Base-by-base conservation (phyloP, 257 asterid species). In the Leonotis leonurus region DNA sequence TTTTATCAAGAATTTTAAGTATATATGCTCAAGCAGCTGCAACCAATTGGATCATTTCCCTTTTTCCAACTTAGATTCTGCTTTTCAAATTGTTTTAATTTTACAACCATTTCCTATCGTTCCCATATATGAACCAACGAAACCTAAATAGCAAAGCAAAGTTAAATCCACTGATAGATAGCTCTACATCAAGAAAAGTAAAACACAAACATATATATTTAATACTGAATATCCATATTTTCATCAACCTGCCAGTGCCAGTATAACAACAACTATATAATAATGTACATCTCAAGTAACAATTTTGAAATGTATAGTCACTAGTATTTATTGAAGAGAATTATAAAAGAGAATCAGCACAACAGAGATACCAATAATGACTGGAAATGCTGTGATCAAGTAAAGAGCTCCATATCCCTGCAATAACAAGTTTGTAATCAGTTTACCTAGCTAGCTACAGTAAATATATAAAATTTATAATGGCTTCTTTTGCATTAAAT, bases 381-480 rank as follows among this genome's bases (percentile, higher is more conserved):
- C 79, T 20, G 97, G 97, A 71, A 87, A 81, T 52, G 91, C 97
- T 2, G 96, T 80, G 35, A 92, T 79, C 89, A 92, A 73, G 82
- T 89, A 89, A 51, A 87, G 85, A 72, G 97, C 97, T 74, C 96
- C 97, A 56, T 78, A 83, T 72, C 99, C 96, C 96, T 85, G 90
- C 81, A 24, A 55, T 8, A 54, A 51, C 12, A 63, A 53, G 36
- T 17, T 35, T 20, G 40, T 20, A 3, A 59, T 68, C 55, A 68
- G 73, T 56, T 35, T 18, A 37, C 25, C 14, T 9, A 21, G 11
- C 30, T 48, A 9, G 3, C 9, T 8, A 5, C 10, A 45, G 9
- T 45, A 16, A 6, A 52, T 4, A 22, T 11, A 49, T 2, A 5
- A 30, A 30, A 30, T 4, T 49, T 2, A 0, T 12, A 26, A 25